Conservation (phyloP, 345 rosid species). For the Isatis tinctoria region DNA sequence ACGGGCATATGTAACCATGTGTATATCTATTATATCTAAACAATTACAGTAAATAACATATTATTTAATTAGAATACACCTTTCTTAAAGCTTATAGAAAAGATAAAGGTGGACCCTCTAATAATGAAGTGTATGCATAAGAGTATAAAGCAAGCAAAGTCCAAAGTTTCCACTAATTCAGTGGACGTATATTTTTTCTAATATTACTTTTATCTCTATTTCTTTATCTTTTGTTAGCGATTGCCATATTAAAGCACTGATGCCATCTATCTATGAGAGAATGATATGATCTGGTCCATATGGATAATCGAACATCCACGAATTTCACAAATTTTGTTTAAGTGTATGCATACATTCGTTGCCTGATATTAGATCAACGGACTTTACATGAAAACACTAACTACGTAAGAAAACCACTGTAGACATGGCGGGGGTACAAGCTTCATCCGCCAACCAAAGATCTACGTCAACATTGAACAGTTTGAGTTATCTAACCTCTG, state of each 20-base stretch:
- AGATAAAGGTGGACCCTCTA: slow-evolving; percentile 22
- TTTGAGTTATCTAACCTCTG: background rate
- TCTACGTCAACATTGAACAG: background rate
- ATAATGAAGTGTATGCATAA: slow-evolving; percentile 32
- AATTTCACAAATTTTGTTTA: background rate
- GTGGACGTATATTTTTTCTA: slow-evolving; percentile 15
- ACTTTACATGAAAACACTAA: background rate
- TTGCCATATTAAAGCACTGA: background rate
- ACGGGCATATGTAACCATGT: slow-evolving; percentile 4
- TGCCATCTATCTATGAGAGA: background rate
- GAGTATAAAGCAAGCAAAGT: slow-evolving; percentile 40
- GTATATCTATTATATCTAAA: background rate
- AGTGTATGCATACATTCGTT: background rate
- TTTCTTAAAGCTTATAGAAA: slow-evolving; percentile 27
- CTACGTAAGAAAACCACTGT: background rate
- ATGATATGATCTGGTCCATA: background rate
- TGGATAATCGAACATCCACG: background rate
- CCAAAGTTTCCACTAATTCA: slow-evolving; percentile 31
- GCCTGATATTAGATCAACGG: background rate
- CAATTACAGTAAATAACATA: background rate
- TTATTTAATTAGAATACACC: background rate
- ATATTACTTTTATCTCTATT: background rate
- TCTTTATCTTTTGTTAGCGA: background rate
- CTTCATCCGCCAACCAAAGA: background rate
- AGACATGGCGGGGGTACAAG: background rate